These are phyloP conservation scores for Dalbergia cochinchinensis DNA, from an alignment of 306 rosid genomes.

Conservation along the genomic window DNA sequence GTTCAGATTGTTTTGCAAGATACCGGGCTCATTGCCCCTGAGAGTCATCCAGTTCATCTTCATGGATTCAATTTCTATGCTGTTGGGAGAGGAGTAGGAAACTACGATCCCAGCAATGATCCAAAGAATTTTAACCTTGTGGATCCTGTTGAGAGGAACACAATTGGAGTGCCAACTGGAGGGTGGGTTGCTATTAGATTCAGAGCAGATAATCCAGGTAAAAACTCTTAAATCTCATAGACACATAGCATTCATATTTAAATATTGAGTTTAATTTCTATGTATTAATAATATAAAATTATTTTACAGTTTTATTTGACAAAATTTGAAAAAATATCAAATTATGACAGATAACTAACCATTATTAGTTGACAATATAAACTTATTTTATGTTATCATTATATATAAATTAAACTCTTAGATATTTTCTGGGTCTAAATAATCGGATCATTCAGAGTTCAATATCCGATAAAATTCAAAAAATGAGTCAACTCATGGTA, in stretches of 20 bases:
- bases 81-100: slow-evolving; percentile 76
- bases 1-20: slow-evolving; percentile 80
- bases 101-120: slow-evolving; percentile 65
- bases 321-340: no score
- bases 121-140: slow-evolving; percentile 65
- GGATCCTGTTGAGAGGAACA: slow-evolving; percentile 90
- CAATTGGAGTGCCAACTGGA: slow-evolving; percentile 76
- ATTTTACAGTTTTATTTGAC: no score
- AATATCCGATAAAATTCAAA: no score
- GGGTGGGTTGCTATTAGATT: slow-evolving; percentile 90
- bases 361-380: no score
- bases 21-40: slow-evolving; percentile 71
- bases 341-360: no score
- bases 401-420: no score
- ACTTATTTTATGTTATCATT: no score
- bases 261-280: no score
- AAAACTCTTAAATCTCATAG: not conserved
- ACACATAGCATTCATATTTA: not conserved
- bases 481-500: no score
- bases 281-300: no score
- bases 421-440: not conserved
- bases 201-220: slow-evolving; percentile 88
- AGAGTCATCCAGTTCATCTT: slow-evolving; percentile 83
- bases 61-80: slow-evolving; percentile 82
- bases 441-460: not conserved